A percentile compares a stretch with the other conserved stretches of the same genome.
Conservation (phyloP, 805 yeast genomes). For the Kurtzmaniella cleridarum region DNA sequence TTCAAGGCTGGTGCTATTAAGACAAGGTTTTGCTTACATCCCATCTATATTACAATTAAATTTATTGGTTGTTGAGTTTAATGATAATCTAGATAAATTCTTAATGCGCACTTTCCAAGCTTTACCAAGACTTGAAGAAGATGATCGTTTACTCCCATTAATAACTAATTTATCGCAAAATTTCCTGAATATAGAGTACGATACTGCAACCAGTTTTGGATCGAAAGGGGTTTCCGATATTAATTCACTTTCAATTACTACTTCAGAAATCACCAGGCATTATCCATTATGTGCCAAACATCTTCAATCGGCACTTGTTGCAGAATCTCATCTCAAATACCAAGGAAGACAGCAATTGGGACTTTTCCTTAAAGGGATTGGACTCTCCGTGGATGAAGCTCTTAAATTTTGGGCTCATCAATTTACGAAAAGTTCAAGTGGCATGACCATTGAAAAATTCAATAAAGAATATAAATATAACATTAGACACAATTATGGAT, state of each 20-base stretch:
- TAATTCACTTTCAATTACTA: constrained; percentile 55
- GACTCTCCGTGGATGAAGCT: constrained; percentile 83
- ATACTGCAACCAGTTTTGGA: constrained; percentile 35
- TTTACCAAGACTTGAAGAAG: constrained; percentile 84
- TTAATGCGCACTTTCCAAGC: constrained; percentile 68
- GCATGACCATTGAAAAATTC: constrained; percentile 65
- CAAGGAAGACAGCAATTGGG: constrained; percentile 82
- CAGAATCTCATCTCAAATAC: constrained; percentile 71
- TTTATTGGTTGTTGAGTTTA: constrained; percentile 65
- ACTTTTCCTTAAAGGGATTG: constrained; percentile 83
- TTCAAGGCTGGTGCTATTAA: constrained; percentile 61
- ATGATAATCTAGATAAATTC: constrained; percentile 43
- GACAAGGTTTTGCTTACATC: constrained; percentile 73
- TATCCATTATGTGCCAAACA: constrained; percentile 79
- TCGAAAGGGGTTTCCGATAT: constrained; percentile 37
- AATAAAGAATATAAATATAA: constrained; percentile 86
- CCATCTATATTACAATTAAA: constrained; percentile 77
- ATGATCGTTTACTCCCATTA: constrained; percentile 81
- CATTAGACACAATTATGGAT: constrained; percentile 83
- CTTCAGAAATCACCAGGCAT: constrained; percentile 50
- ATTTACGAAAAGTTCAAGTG: constrained; percentile 51
- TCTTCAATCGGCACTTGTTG: constrained; percentile 55
- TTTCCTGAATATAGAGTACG: constrained; percentile 44
- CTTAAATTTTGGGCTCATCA: constrained; percentile 75
- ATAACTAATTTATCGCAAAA: constrained; percentile 66